A percentile compares a stretch with the other conserved stretches of the same genome.
phyloP scores from a whole-genome alignment of 345 rosid species.

The Psidium guajava region DNA sequence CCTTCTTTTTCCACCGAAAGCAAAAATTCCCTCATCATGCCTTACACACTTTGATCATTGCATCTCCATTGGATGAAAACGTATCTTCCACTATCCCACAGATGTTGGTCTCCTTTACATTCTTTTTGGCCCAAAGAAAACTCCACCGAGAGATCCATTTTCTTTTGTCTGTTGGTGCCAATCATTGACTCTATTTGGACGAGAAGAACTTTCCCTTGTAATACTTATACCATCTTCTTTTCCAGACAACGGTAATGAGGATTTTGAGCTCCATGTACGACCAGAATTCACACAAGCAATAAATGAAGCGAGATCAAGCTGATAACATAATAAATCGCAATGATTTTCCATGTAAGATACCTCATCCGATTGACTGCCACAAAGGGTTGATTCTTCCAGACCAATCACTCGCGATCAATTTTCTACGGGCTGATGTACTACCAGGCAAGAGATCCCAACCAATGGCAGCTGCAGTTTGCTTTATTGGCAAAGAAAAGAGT shows the following conservation, averaged over 20 bases:
- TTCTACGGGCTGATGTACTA: conserved; percentile 56
- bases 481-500: too few species aligned
- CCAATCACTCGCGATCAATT: conserved; percentile 55
- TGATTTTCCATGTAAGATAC: conserved; percentile 80
- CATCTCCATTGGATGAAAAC: too few species aligned
- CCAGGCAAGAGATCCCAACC: conserved; percentile 92
- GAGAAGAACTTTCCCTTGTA: too few species aligned
- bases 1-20: too few species aligned
- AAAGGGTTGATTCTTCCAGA: conserved; percentile 66
- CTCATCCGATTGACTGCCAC: conserved; percentile 57
- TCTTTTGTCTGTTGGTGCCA: too few species aligned
- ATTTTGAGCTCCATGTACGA: conserved; percentile 62
- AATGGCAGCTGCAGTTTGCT: conserved; percentile 92
- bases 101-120: too few species aligned
- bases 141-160: too few species aligned
- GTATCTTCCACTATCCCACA: too few species aligned
- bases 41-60: too few species aligned
- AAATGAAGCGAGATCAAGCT: conserved; percentile 79
- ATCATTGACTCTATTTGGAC: too few species aligned
- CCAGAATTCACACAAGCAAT: conserved; percentile 86
- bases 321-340: conserved; percentile 75
- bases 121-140: too few species aligned
- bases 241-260: conserved; percentile 56
- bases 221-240: conserved; percentile 6
- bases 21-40: too few species aligned